Percentiles rank a stretch among this genome's conserved stretches.
Conservation (phyloP, 106 monocot species). For the Vanilla planifolia region DNA sequence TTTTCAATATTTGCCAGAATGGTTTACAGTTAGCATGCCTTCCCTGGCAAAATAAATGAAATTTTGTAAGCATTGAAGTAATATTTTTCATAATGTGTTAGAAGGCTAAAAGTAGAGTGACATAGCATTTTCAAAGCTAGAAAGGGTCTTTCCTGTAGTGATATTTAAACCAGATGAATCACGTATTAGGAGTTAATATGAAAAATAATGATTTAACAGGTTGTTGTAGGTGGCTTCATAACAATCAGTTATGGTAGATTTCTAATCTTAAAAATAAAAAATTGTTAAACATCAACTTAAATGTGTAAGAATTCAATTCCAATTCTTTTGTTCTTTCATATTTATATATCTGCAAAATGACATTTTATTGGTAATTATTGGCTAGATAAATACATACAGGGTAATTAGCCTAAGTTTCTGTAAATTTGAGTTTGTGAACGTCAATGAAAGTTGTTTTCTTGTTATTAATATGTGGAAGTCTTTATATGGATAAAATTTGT, state of each 20-base stretch:
- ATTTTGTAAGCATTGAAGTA: neutral
- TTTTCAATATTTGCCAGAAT: no score
- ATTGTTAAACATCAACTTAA: neutral
- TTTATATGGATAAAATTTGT: neutral
- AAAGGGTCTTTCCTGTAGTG: neutral
- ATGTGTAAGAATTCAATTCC: neutral
- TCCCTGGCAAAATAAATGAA: no score
- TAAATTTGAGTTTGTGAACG: neutral
- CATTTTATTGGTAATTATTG: neutral
- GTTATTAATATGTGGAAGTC: neutral
- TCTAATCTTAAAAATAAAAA: neutral
- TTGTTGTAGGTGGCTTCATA: neutral
- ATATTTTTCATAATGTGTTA: neutral
- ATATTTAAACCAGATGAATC: neutral
- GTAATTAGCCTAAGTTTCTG: neutral
- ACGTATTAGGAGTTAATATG: neutral
- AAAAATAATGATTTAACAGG: neutral
- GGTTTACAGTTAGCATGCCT: no score
- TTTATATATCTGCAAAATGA: neutral
- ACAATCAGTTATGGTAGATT: no score
- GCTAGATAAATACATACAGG: neutral
- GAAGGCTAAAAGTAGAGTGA: neutral
- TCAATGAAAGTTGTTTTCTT: neutral
- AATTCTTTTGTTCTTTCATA: neutral
- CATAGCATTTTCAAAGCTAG: neutral